Evolutionary conservation across 352 stramenopile genomes (phyloP), one percentile per base, ranked within the genome.

Genomic region (Phytophthora ramorum): DNA sequence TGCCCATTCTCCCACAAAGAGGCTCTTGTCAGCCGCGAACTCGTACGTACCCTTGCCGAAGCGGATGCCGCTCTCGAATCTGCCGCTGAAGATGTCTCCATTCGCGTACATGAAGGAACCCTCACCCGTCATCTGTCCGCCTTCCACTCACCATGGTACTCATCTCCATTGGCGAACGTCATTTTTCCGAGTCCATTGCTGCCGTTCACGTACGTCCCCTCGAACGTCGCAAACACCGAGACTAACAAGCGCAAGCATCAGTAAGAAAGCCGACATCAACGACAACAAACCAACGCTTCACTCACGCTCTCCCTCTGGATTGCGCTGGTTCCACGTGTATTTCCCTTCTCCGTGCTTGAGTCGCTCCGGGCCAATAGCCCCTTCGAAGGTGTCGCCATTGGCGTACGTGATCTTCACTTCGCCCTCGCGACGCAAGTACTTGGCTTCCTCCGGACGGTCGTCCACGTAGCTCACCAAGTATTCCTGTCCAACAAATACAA

Each of bases 91-190:
- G 59, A 97, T 97, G 62, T 98, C 93, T 35, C 85, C 87, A 48
- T 95, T 97, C 52, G 90, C 90, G 56, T 98, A 98, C 63, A 91
- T 82, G 73, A 89, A 96, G 41, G 93, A 97, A 2, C 93, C 93
- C 44, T 98, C 87, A 13, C 93, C 93, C 43, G 97, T 75, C 78
- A 96, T 96, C 56, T 81, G 63, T 94, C 79, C 22, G 81, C 64
- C 63, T 86, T 82, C 91, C 91, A 98, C 60, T 97, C 85, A 46
- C 93, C 93, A 49, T 96, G 88, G 59, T 97, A 98, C 45, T 78
- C 77, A 55, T 98, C 91, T 26, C 90, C 92, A 50, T 96, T 97
- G 2, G 90, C 87, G 56, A 96, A 98, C 6, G 78, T 88, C 89
- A 98, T 97, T 66, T 96, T 96, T n/a, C 93, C 93, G 3, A 94